Percentiles rank a stretch among this genome's conserved stretches.
These are phyloP conservation scores for Metarhizium robertsii DNA, from an alignment of 2,329 filamentous ascomycete species.

Conservation along the genomic window DNA sequence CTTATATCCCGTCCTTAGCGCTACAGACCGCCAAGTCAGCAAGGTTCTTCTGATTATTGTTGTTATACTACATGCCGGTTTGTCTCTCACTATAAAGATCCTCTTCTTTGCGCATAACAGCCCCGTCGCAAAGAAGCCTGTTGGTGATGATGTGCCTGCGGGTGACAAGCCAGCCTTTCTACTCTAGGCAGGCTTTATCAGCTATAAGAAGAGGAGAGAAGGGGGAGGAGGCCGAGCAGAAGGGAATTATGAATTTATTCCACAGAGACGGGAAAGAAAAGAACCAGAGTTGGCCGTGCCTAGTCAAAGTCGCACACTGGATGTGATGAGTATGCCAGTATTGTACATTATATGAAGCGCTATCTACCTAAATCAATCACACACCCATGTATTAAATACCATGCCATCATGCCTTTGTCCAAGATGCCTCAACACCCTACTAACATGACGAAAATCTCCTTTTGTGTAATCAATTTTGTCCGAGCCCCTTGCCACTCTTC, in stretches of 20 bases:
- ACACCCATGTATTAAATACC: background rate
- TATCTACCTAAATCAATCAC: background rate
- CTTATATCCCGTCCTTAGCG: constrained; percentile 82
- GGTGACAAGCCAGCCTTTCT: constrained; percentile 12
- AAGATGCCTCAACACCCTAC: background rate
- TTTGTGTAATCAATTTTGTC: constrained; percentile 15
- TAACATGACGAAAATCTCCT: no score
- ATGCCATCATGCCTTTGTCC: background rate
- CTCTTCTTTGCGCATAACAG: constrained; percentile 86
- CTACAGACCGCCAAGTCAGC: constrained; percentile 85
- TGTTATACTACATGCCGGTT: constrained; percentile 74
- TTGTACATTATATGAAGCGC: background rate
- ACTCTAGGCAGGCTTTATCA: constrained; percentile 7
- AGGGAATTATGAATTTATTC: background rate
- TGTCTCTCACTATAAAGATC: constrained; percentile 91
- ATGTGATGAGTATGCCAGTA: background rate
- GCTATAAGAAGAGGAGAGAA: background rate
- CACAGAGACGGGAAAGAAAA: background rate
- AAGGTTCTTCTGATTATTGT: constrained; percentile 81
- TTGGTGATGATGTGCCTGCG: constrained; percentile 15
- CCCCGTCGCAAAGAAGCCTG: constrained; percentile 30
- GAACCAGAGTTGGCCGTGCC: background rate
- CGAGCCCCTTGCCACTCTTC: constrained; percentile 1
- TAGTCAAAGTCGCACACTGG: background rate
- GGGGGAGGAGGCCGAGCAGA: no score